A percentile compares a stretch with the other conserved stretches of the same genome.
These are phyloP conservation scores for Pleurotus sapidus DNA, from an alignment of 768 basidiomycete genomes.

Conservation along the genomic window DNA sequence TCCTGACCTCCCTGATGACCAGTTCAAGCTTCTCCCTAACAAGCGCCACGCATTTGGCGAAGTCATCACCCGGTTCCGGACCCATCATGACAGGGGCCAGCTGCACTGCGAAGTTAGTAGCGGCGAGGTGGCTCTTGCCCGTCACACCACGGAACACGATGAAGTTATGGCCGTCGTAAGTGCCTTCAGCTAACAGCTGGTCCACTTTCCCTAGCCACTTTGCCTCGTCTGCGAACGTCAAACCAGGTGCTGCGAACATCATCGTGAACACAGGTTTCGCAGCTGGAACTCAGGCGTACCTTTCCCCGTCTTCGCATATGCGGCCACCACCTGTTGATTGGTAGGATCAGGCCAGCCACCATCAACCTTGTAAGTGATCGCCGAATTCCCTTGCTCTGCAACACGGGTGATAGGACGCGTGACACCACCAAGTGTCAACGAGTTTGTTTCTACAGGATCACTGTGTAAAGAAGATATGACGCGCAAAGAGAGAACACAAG, in stretches of 20 bases:
- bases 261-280: too few species aligned
- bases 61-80: too few species aligned
- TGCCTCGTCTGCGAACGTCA: neutral
- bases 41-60: neutral
- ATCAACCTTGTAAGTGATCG: neutral
- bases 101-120: neutral
- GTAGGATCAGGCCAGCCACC: neutral
- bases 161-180: neutral
- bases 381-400: neutral
- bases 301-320: neutral
- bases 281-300: too few species aligned
- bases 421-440: neutral
- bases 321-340: neutral
- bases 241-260: too few species aligned
- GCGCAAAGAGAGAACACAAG: neutral
- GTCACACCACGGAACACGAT: neutral
- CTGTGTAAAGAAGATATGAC: neutral
- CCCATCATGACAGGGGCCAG: neutral
- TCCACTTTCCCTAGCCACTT: neutral
- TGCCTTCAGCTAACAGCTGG: neutral
- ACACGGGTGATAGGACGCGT: neutral
- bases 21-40: neutral
- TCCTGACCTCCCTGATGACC: neutral
- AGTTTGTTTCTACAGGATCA: neutral
- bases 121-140: neutral